phyloP scores from a whole-genome alignment of 768 basidiomycete species.

The Asterophora lycoperdoides region DNA sequence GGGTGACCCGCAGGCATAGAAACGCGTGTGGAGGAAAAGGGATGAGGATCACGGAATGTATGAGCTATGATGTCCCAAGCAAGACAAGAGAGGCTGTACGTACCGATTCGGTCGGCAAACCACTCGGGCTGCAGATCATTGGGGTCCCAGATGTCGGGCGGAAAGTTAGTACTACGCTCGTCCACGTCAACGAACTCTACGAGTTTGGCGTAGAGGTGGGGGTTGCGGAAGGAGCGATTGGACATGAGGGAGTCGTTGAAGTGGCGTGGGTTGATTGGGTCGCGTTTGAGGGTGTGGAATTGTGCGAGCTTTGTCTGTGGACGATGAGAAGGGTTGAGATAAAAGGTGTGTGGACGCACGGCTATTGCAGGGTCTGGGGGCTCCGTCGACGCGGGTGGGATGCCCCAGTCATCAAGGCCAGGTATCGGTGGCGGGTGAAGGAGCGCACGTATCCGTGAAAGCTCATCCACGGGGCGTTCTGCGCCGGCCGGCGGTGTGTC shows the following conservation, averaged over 20 bases:
- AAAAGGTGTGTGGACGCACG: conserved; percentile 31
- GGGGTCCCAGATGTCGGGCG: conserved; percentile 70
- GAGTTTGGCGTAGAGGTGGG: conserved; percentile 91
- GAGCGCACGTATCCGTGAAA: conserved; percentile 49
- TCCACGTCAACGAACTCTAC: conserved; percentile 93
- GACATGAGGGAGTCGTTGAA: conserved; percentile 96
- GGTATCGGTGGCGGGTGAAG: conserved; percentile 62
- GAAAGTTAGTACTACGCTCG: conserved; percentile 84
- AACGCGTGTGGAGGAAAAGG: background rate
- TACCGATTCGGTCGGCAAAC: conserved; percentile 78
- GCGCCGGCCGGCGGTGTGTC: conserved; percentile 15
- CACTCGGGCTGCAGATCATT: conserved; percentile 60
- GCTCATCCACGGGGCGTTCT: conserved; percentile 40
- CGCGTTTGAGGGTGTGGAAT: conserved; percentile 70
- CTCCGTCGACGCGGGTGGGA: conserved; percentile 53
- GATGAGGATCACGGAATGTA: conserved; percentile 17
- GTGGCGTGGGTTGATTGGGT: conserved; percentile 64
- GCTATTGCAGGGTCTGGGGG: conserved; percentile 61
- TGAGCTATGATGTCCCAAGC: conserved; percentile 14
- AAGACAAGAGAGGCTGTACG: conserved; percentile 26
- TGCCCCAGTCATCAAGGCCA: conserved; percentile 71
- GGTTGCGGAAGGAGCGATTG: conserved; percentile 91
- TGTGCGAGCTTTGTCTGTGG: conserved; percentile 73
- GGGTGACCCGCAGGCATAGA: background rate
- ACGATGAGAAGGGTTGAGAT: background rate